These are phyloP conservation scores for Rhypophila decipiens DNA, from an alignment of 495 filamentous ascomycete species.

Conservation along the genomic window DNA sequence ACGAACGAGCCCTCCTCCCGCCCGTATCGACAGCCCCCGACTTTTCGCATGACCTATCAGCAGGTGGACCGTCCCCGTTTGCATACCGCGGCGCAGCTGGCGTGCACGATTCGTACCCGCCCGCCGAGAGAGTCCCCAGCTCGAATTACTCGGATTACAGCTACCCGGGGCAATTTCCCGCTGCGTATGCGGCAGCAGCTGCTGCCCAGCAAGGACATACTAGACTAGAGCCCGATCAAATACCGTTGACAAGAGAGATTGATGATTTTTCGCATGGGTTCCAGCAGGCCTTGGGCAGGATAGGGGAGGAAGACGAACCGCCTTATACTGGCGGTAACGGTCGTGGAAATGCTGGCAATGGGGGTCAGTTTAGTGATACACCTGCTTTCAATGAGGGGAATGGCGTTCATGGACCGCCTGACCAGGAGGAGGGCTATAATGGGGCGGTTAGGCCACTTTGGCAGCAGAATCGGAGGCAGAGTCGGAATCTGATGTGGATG, in stretches of 20 bases:
- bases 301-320: constrained; percentile 34
- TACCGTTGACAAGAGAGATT: constrained; percentile 31
- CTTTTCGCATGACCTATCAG: constrained; percentile 17
- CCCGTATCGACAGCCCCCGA: constrained; percentile 3
- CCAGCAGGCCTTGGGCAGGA: constrained; percentile 26
- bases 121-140: background rate
- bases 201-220: constrained; percentile 6
- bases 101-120: constrained; percentile 18
- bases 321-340: constrained; percentile 8
- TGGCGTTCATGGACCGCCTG: constrained; percentile 13
- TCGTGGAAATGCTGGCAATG: background rate
- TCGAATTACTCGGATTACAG: background rate
- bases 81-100: constrained; percentile 11
- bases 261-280: constrained; percentile 38
- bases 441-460: constrained; percentile 28
- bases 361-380: background rate
- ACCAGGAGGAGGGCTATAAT: background rate
- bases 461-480: constrained; percentile 44
- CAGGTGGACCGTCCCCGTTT: constrained; percentile 15
- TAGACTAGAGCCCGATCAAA: constrained; percentile 18
- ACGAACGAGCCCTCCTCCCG: constrained; percentile 20
- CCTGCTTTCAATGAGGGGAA: constrained; percentile 13
- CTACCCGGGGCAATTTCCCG: constrained; percentile 17
- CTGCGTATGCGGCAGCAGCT: constrained; percentile 12
- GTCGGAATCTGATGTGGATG: constrained; percentile 42